Conservation (phyloP, 352 stramenopile species). For the Pythium myriotylum region DNA sequence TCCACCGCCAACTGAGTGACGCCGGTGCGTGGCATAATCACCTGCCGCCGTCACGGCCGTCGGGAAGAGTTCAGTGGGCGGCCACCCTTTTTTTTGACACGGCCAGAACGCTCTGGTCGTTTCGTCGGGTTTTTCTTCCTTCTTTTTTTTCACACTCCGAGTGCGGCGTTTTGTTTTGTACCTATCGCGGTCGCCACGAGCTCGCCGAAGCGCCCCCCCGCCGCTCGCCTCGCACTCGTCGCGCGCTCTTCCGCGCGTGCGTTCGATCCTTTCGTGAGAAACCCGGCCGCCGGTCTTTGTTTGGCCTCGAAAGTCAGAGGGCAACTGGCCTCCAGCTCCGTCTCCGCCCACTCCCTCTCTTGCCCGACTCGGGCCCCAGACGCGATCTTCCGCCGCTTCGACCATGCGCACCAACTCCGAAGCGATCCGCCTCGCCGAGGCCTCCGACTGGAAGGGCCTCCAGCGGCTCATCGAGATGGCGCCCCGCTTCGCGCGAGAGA, state of each 20-base stretch:
- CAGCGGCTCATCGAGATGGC: slow-evolving; percentile 62
- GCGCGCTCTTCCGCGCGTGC: not conserved
- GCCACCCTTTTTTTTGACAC: slow-evolving; percentile 1
- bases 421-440: slow-evolving; percentile 74
- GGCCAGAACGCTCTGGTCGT: slow-evolving; percentile 4
- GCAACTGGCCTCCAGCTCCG: too few species aligned
- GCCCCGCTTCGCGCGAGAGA: slow-evolving; percentile 45
- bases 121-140: slow-evolving; percentile 5
- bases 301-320: not conserved
- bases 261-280: not conserved
- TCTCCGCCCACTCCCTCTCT: not conserved
- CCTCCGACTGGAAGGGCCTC: slow-evolving; percentile 75
- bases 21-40: too few species aligned
- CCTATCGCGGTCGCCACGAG: too few species aligned
- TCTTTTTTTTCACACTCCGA: slow-evolving; percentile 1
- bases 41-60: too few species aligned
- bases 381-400: not conserved
- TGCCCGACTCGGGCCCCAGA: not conserved
- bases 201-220: too few species aligned
- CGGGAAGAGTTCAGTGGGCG: not conserved
- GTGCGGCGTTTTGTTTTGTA: slow-evolving; percentile 1
- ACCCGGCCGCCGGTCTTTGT: not conserved
- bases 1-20: too few species aligned
- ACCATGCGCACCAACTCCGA: slow-evolving; percentile 45
- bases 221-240: not conserved